A percentile compares a stretch with the other conserved stretches of the same genome.
phyloP scores from a whole-genome alignment of 2,329 filamentous ascomycete species.

The Colletotrichum eleusines region DNA sequence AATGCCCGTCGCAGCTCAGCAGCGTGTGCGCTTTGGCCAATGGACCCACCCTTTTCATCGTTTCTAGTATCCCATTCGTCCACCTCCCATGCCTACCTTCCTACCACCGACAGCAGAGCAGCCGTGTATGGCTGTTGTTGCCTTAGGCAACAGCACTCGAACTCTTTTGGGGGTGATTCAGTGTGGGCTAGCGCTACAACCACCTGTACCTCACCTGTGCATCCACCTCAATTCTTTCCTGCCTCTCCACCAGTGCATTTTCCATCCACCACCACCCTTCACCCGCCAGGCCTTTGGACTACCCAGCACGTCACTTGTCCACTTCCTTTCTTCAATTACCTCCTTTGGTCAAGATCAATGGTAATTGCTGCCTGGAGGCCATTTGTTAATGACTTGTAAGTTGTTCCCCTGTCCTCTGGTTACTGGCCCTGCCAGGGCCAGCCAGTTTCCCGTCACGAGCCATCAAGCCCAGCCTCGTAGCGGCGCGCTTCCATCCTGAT shows the following conservation, averaged over 20 bases:
- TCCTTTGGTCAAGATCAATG: constrained; percentile 30
- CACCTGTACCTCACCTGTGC: constrained; percentile 42
- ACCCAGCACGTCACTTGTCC: constrained; percentile 39
- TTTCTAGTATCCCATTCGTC: constrained; percentile 17
- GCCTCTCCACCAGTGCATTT: constrained; percentile 49
- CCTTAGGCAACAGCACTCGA: constrained; percentile 32
- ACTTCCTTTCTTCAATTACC: constrained; percentile 28
- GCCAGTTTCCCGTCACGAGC: constrained; percentile 51
- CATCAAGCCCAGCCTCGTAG: constrained; percentile 51
- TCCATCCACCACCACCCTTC: constrained; percentile 43
- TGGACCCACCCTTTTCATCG: constrained; percentile 8
- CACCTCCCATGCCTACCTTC: constrained; percentile 8
- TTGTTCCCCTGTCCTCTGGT: constrained; percentile 49
- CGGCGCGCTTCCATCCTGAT: constrained; percentile 52
- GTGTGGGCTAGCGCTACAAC: constrained; percentile 41
- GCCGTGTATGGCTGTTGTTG: neutral
- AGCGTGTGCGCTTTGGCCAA: constrained; percentile 18
- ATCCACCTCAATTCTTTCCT: constrained; percentile 55
- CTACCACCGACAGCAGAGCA: neutral
- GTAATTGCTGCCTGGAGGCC: constrained; percentile 53
- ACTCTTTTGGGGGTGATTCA: constrained; percentile 39
- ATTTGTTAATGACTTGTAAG: constrained; percentile 66
- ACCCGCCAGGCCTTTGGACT: constrained; percentile 40
- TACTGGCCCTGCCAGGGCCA: constrained; percentile 49
- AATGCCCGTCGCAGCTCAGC: constrained; percentile 23